These are phyloP conservation scores for Russula sp. DNA, from an alignment of 768 basidiomycete species.

Conservation along the genomic window DNA sequence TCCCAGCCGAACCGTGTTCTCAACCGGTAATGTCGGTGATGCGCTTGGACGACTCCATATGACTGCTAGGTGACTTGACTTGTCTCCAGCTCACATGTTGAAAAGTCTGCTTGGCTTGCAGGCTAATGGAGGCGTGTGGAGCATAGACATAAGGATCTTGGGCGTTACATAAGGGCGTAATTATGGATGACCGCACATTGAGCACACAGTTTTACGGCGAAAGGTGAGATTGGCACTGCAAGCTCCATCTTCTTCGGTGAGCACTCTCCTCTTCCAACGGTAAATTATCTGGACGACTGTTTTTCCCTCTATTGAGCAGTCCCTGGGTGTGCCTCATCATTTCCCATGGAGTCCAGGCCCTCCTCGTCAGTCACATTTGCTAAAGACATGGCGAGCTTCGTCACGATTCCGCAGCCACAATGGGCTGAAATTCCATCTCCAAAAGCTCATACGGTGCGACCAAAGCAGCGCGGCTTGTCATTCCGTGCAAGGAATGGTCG, in stretches of 20 bases:
- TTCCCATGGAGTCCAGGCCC: not conserved
- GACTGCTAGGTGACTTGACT: too few relatives aligned
- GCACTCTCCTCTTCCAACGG: conserved; percentile 23
- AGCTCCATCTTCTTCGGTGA: conserved; percentile 21
- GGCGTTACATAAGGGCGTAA: too few relatives aligned
- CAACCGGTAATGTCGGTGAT: too few relatives aligned
- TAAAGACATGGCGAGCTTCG: conserved; percentile 47
- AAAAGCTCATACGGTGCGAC: conserved; percentile 67
- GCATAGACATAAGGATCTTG: too few relatives aligned
- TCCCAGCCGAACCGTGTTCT: too few relatives aligned
- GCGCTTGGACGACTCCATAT: too few relatives aligned
- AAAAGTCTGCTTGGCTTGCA: too few relatives aligned
- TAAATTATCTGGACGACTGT: conserved; percentile 1
- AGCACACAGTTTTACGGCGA: too few relatives aligned
- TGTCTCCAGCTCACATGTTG: too few relatives aligned
- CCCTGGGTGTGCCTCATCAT: not conserved
- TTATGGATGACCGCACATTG: too few relatives aligned
- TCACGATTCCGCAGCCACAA: conserved; percentile 57
- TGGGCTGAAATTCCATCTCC: conserved; percentile 83
- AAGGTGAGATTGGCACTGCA: conserved; percentile 23
- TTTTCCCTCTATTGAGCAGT: conserved; percentile 10
- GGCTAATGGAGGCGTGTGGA: too few relatives aligned
- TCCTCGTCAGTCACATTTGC: conserved; percentile 26
- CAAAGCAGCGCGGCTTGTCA: conserved; percentile 43
- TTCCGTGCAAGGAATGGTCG: conserved; percentile 30